phyloP scores from a whole-genome alignment of 1,284 basidiomycete genomes.

The Malassezia sympodialis region DNA sequence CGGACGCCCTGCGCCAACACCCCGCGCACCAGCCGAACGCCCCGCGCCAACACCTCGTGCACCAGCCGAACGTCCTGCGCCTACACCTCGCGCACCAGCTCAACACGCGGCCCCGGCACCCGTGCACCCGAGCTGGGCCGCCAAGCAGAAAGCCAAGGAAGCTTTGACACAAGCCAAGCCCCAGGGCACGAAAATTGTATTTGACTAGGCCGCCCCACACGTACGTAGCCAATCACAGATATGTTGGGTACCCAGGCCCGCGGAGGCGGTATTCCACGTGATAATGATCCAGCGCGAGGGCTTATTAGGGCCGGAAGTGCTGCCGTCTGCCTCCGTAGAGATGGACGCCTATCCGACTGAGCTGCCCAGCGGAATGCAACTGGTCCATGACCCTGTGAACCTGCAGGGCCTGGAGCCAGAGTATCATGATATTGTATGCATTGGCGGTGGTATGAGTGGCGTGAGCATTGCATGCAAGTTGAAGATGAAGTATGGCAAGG shows the following conservation, averaged over 20 bases:
- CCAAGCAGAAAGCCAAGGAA: conserved; percentile 13
- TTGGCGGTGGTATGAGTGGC: conserved; percentile 40
- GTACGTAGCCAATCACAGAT: not conserved
- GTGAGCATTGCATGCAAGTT: conserved; percentile 38
- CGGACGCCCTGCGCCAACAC: not conserved
- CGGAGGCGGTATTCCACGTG: not conserved
- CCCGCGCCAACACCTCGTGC: not conserved
- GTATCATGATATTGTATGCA: conserved; percentile 38
- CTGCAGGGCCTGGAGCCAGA: conserved; percentile 20
- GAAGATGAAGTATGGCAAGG: conserved; percentile 23
- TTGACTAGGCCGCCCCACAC: conserved; percentile 9
- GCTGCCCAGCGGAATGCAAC: conserved; percentile 11
- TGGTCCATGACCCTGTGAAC: conserved; percentile 15
- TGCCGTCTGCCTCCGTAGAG: not conserved
- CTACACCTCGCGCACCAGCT: too few species aligned
- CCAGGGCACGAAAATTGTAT: conserved; percentile 13
- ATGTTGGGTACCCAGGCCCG: not conserved
- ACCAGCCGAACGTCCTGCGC: too few species aligned
- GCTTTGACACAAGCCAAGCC: not conserved
- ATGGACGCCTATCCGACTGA: not conserved
- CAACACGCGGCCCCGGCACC: not conserved
- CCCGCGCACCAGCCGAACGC: not conserved
- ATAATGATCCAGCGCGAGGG: not conserved
- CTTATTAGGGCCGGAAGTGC: not conserved
- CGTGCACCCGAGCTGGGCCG: conserved; percentile 18